Evolutionary conservation across 768 basidiomycete genomes (phyloP).

Genomic region (Hypholoma sublateritium): DNA sequence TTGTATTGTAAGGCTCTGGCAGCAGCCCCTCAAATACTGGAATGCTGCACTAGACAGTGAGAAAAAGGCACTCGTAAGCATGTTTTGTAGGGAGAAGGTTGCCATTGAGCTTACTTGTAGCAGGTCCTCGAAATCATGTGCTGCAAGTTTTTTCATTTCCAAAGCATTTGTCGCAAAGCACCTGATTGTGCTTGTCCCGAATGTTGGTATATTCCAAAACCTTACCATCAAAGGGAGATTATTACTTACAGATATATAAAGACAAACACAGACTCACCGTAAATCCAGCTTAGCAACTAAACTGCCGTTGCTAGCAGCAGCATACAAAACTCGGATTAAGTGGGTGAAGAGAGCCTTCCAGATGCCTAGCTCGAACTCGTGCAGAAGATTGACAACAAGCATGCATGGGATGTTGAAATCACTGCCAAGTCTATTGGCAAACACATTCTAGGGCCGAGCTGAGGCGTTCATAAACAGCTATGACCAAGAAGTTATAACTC

Average conservation of each 20-base stretch:
- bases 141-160: constrained; percentile 9
- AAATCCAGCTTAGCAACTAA: not conserved
- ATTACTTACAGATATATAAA: not conserved
- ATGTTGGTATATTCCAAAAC: constrained; percentile 22
- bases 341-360: no score
- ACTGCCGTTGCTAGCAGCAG: no score
- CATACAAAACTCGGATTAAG: no score
- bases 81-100: not conserved
- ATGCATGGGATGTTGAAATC: not conserved
- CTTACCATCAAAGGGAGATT: constrained; percentile 5
- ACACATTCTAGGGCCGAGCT: not conserved
- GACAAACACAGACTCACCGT: constrained; percentile 10
- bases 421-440: not conserved
- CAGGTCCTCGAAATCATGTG: constrained; percentile 6
- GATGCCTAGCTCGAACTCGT: no score
- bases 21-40: constrained; percentile 38
- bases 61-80: not conserved
- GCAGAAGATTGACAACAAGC: no score
- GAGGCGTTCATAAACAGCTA: constrained; percentile 3
- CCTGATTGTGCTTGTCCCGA: constrained; percentile 17
- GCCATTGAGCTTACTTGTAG: no score
- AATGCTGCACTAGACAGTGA: constrained; percentile 35
- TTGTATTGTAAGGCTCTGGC: constrained; percentile 16
- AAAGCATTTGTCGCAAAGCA: constrained; percentile 1
- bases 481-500: constrained; percentile 9